phyloP scores from a whole-genome alignment of 305 asterid genomes.

The Petunia hybrid region DNA sequence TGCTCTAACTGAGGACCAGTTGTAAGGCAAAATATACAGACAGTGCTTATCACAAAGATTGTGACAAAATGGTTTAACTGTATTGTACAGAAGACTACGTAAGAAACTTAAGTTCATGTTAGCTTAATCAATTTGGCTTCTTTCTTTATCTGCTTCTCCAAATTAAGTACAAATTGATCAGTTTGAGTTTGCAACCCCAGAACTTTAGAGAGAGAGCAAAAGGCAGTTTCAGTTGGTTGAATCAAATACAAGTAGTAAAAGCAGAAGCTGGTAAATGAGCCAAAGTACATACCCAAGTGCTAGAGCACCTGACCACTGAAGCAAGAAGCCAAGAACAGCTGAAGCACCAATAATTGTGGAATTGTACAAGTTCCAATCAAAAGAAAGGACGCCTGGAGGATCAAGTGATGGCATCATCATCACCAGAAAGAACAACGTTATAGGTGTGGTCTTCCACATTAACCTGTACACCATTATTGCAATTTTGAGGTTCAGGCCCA shows the following conservation, averaged over 20 bases:
- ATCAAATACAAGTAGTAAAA: not conserved
- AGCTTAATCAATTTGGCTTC: not conserved
- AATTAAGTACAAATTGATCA: not conserved
- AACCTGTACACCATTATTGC: slow-evolving; percentile 56
- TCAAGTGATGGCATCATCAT: slow-evolving; percentile 90
- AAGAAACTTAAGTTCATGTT: not conserved
- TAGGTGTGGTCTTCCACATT: slow-evolving; percentile 99
- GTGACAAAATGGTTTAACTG: not conserved
- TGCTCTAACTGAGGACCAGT: no score
- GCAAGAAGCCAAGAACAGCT: slow-evolving; percentile 95
- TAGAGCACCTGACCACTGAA: slow-evolving; percentile 99
- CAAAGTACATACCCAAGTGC: slow-evolving; percentile 83
- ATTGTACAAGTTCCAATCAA: slow-evolving; percentile 70
- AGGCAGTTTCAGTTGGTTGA: not conserved
- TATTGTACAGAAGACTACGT: not conserved
- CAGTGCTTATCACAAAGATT: not conserved
- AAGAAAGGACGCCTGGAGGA: slow-evolving; percentile 91
- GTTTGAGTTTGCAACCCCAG: not conserved
- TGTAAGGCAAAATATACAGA: not conserved
- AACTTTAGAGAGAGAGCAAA: not conserved
- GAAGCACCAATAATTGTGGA: slow-evolving; percentile 72
- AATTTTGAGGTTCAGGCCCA: not conserved
- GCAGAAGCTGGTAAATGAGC: slow-evolving; percentile 27
- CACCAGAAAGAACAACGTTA: slow-evolving; percentile 89
- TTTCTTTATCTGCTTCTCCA: not conserved